These are phyloP conservation scores for Rhizopus sp. DNA, from an alignment of 371 early-diverging fungal species.

Conservation along the genomic window DNA sequence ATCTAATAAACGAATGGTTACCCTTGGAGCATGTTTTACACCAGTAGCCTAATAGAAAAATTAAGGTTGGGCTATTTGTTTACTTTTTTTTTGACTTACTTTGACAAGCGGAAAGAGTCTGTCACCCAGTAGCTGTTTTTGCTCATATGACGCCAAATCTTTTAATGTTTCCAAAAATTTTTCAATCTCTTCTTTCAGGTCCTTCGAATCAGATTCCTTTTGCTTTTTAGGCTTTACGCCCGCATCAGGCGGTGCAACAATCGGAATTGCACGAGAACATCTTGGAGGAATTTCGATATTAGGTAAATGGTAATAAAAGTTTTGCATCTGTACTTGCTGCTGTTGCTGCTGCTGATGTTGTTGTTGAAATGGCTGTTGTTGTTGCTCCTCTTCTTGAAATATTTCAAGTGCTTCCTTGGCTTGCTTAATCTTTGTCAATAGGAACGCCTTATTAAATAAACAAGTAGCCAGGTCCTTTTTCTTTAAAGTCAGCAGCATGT, in stretches of 20 bases:
- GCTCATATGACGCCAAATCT: conserved; percentile 26
- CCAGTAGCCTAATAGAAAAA: conserved; percentile 33
- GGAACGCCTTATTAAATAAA: conserved; percentile 46
- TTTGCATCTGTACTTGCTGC: background rate
- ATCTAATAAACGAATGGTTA: conserved; percentile 53
- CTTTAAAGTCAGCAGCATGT: conserved; percentile 49
- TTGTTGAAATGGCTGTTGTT: background rate
- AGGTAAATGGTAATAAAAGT: conserved; percentile 4
- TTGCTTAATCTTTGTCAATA: conserved; percentile 37
- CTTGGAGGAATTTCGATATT: conserved; percentile 20
- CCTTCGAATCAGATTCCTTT: background rate
- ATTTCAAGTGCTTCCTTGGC: conserved; percentile 49
- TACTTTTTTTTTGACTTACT: conserved; percentile 21
- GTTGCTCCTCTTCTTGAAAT: conserved; percentile 33
- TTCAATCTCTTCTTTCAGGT: conserved; percentile 26
- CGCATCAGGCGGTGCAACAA: conserved; percentile 17
- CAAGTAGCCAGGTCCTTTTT: conserved; percentile 51
- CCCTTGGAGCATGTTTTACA: conserved; percentile 45
- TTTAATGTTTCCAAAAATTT: conserved; percentile 30
- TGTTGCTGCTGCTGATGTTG: too few relatives aligned
- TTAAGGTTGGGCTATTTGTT: background rate
- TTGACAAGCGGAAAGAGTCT: conserved; percentile 44
- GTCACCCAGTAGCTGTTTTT: conserved; percentile 47
- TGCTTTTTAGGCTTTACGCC: conserved; percentile 2
- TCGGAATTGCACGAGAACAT: conserved; percentile 23